phyloP scores from a whole-genome alignment of 2,329 filamentous ascomycete genomes.

The Penicillium sclerotigenum region DNA sequence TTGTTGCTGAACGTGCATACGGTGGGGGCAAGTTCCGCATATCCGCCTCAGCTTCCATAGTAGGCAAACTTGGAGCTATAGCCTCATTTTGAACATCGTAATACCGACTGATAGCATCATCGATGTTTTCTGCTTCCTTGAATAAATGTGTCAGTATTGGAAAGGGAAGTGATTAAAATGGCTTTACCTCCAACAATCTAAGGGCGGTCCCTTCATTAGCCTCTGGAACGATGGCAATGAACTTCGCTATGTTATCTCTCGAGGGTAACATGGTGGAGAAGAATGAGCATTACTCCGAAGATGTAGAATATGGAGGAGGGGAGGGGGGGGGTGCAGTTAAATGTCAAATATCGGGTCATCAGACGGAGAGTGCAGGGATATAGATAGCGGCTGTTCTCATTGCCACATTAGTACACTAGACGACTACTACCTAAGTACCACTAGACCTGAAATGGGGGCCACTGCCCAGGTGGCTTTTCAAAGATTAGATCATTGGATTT shows the following conservation, averaged over 20 bases:
- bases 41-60: neutral
- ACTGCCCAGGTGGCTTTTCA: neutral
- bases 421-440: neutral
- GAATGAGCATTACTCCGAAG: neutral
- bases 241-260: neutral
- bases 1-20: neutral
- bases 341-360: neutral
- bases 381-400: neutral
- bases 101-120: slow-evolving; percentile 13
- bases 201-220: neutral
- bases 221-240: slow-evolving; percentile 5
- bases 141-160: neutral
- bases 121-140: slow-evolving; percentile 2
- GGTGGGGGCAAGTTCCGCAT: neutral
- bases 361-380: neutral
- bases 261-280: neutral
- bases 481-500: neutral
- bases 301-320: neutral
- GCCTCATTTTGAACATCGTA: slow-evolving; percentile 1
- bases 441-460: neutral
- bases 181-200: slow-evolving; percentile 9
- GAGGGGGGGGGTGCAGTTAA: no score
- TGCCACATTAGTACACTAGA: neutral
- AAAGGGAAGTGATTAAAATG: neutral
- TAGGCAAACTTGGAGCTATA: neutral